These are phyloP conservation scores for Mycena rosella DNA, from an alignment of 768 basidiomycete species.

Conservation along the genomic window DNA sequence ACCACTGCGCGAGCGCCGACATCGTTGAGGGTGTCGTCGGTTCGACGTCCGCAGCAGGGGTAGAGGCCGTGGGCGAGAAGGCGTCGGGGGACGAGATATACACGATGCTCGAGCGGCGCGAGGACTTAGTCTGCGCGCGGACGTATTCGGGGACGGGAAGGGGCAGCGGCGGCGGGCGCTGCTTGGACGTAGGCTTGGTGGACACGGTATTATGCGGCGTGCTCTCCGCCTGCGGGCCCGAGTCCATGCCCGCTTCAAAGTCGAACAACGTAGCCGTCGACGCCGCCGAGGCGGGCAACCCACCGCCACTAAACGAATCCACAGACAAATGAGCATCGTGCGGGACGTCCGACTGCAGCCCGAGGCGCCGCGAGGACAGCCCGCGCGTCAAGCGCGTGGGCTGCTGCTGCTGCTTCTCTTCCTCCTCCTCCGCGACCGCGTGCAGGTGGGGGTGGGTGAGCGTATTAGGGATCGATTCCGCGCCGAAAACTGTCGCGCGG, in stretches of 20 bases:
- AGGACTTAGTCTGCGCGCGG: constrained; percentile 23
- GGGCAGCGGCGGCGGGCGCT: constrained; percentile 51
- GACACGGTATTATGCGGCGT: constrained; percentile 68
- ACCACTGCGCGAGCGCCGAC: constrained; percentile 59
- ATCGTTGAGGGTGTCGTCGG: constrained; percentile 49
- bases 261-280: constrained; percentile 76
- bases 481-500: constrained; percentile 63
- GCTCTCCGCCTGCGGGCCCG: constrained; percentile 70
- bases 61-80: constrained; percentile 40
- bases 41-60: constrained; percentile 38
- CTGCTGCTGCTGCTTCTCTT: constrained; percentile 55
- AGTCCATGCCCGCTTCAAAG: constrained; percentile 56
- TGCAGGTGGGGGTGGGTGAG: constrained; percentile 50
- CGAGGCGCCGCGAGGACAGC: constrained; percentile 58
- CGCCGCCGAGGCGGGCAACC: constrained; percentile 64
- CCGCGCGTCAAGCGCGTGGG: constrained; percentile 44
- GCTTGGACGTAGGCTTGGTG: constrained; percentile 47
- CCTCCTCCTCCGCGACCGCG: constrained; percentile 58
- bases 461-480: constrained; percentile 53
- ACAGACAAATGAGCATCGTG: constrained; percentile 66
- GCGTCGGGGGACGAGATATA: constrained; percentile 73
- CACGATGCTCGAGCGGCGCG: constrained; percentile 70
- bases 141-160: constrained; percentile 45
- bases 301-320: constrained; percentile 47
- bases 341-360: constrained; percentile 65